Conservation (phyloP, 78 protist species). For the Dictyostelium purpureum region DNA sequence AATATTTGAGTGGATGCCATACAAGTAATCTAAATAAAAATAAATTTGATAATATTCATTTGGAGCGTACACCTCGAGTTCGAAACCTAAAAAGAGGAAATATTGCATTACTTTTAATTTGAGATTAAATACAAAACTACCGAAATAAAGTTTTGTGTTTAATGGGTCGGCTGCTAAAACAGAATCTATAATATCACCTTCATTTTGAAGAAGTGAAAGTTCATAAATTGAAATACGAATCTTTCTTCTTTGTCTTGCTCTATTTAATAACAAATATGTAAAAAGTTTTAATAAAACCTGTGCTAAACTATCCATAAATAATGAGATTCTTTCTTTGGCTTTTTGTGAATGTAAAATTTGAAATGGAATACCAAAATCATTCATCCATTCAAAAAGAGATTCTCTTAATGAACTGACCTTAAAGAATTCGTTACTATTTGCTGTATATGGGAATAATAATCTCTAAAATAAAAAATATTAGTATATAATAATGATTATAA, state of each 20-base stretch:
- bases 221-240: slow-evolving; percentile 5
- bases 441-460: slow-evolving; percentile 41
- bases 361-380: slow-evolving; percentile 48
- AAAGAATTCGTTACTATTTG: slow-evolving; percentile 22
- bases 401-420: neutral
- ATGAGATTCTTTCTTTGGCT: neutral
- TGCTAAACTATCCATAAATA: slow-evolving; percentile 16
- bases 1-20: slow-evolving; percentile 6
- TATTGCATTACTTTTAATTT: slow-evolving; percentile 37
- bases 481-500: neutral
- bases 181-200: slow-evolving; percentile 59
- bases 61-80: slow-evolving; percentile 9
- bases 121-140: slow-evolving; percentile 33
- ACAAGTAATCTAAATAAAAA: slow-evolving; percentile 33
- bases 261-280: slow-evolving; percentile 19
- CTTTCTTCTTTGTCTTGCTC: slow-evolving; percentile 69
- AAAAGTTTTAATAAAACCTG: slow-evolving; percentile 13
- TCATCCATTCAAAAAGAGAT: slow-evolving; percentile 58
- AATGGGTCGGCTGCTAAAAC: slow-evolving; percentile 19
- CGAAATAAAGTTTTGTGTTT: slow-evolving; percentile 8
- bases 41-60: slow-evolving; percentile 46
- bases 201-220: slow-evolving; percentile 32
- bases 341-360: neutral
- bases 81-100: slow-evolving; percentile 44
- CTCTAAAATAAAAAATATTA: neutral